Base-by-base conservation (phyloP, 805 yeast species). In the Candida broadrunensis region DNA sequence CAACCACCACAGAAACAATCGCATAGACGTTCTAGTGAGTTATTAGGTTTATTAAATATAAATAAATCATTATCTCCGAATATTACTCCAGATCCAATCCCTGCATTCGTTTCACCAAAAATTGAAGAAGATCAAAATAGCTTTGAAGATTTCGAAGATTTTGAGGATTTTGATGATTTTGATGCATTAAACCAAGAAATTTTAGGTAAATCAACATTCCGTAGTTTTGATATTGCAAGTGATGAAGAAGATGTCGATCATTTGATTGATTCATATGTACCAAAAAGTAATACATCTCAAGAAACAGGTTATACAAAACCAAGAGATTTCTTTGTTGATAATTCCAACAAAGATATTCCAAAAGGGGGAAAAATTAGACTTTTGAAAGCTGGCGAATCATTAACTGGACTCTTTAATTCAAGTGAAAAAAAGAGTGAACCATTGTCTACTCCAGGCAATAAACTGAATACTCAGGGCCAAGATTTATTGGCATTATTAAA, bases 221-320 rank as follows among this genome's bases (percentile, higher is more conserved):
- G 52, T 32, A 54, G 54, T 27, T 56, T 65, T 44, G 69, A 63
- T 36, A 51, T 59, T 31, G 70, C 56, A 8, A 57, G 65, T 35
- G 72, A 67, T 40, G 72, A 68, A 34, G 72, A 65, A 33, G 62
- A 54, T 29, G 56, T 46, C 11, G 49, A 42, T 21, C 37, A 43
- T 38, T 39, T 40, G 16, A 29, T 36, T 13, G 45, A 36, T 30
- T 34, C 41, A 18, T 29, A 29, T 37, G 33, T 37, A 19, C 26
- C 39, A n/a, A 23, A 39, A 2, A 36, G 19, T 27, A 36, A 16
- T 19, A 26, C n/a, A 18, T 15, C 39, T 7, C 33, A 31, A 4
- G 39, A 21, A 31, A 12, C 35, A 20, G 33, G 19, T n/a, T 19
- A 25, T 20, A 18, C 27, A 26, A 11, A 32, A 37, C 37, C 33